These are phyloP conservation scores for Carex arenaria DNA, from an alignment of 202 grass and related monocot genomes.

Conservation along the genomic window DNA sequence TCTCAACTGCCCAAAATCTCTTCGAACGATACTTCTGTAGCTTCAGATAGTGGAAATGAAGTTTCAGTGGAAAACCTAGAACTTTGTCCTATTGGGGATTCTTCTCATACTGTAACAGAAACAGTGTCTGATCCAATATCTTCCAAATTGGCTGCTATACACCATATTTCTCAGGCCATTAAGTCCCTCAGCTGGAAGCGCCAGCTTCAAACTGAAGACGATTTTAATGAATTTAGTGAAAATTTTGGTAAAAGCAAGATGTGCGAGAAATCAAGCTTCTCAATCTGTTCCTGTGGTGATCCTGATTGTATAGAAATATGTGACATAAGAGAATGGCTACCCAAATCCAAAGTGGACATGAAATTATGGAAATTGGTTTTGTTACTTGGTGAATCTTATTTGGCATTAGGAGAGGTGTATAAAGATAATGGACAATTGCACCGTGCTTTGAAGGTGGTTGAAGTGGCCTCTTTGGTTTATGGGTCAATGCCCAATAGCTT, in stretches of 20 bases:
- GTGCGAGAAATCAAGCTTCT: slow-evolving; percentile 43
- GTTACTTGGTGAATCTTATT: slow-evolving; percentile 96
- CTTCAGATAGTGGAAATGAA: slow-evolving; percentile 34
- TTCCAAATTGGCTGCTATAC: slow-evolving; percentile 95
- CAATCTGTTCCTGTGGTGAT: slow-evolving; percentile 79
- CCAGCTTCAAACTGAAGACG: slow-evolving; percentile 66
- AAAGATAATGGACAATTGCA: slow-evolving; percentile 73
- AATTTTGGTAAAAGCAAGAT: slow-evolving; percentile 14
- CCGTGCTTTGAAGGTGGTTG: slow-evolving; percentile 82
- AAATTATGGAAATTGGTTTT: slow-evolving; percentile 99
- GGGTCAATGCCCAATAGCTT: slow-evolving; percentile 96
- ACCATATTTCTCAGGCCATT: slow-evolving; percentile 93
- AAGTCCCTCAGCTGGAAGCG: slow-evolving; percentile 97
- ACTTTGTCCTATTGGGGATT: slow-evolving; percentile 49
- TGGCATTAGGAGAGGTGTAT: slow-evolving; percentile 86
- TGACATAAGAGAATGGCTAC: slow-evolving; percentile 92
- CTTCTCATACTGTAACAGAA: slow-evolving; percentile 34
- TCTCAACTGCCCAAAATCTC: slow-evolving; percentile 2
- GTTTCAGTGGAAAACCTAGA: slow-evolving; percentile 44
- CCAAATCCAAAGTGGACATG: slow-evolving; percentile 89
- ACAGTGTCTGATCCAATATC: slow-evolving; percentile 77
- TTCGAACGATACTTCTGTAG: slow-evolving; percentile 25
- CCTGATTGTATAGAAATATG: slow-evolving; percentile 96
- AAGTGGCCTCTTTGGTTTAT: slow-evolving; percentile 88
- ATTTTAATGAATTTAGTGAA: slow-evolving; percentile 26